A percentile compares a stretch with the other conserved stretches of the same genome.
These are phyloP conservation scores for Sonneratia caseolaris DNA, from an alignment of 345 rosid species.

Conservation along the genomic window DNA sequence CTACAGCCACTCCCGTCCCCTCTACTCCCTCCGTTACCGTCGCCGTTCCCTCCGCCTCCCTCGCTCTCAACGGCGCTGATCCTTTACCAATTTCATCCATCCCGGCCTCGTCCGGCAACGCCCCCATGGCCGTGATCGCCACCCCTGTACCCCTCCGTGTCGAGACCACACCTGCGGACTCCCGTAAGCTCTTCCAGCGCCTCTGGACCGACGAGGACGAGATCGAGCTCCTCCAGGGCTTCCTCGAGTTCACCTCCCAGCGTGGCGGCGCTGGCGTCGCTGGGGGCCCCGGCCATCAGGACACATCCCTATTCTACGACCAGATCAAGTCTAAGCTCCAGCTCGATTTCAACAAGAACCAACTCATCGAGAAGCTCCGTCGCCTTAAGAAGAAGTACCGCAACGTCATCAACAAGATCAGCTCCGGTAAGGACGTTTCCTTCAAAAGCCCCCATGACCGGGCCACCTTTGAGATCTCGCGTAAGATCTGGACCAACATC, in stretches of 20 bases:
- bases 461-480: slow-evolving; percentile 87
- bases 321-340: slow-evolving; percentile 90
- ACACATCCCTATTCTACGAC: slow-evolving; percentile 83
- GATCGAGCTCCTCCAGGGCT: slow-evolving; percentile 93
- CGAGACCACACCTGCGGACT: slow-evolving; percentile 37
- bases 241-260: slow-evolving; percentile 59
- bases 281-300: slow-evolving; percentile 47
- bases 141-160: slow-evolving; percentile 25
- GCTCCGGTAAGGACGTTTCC: slow-evolving; percentile 74
- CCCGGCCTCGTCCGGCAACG: slow-evolving; percentile 13
- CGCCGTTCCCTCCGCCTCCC: slow-evolving; percentile 25
- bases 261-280: slow-evolving; percentile 24
- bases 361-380: slow-evolving; percentile 90
- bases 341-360: slow-evolving; percentile 95
- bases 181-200: slow-evolving; percentile 76
- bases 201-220: slow-evolving; percentile 99
- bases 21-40: slow-evolving; percentile 30
- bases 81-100: slow-evolving; percentile 6
- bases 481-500: slow-evolving; percentile 72
- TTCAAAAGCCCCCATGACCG: slow-evolving; percentile 91
- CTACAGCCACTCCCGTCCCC: slow-evolving; percentile 23
- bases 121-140: slow-evolving; percentile 9
- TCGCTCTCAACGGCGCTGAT: slow-evolving; percentile 12
- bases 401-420: slow-evolving; percentile 58
- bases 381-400: slow-evolving; percentile 89